A percentile compares a stretch with the other conserved stretches of the same genome.
phyloP scores from a whole-genome alignment of 352 stramenopile species.

The Phytophthora boehmeriae region DNA sequence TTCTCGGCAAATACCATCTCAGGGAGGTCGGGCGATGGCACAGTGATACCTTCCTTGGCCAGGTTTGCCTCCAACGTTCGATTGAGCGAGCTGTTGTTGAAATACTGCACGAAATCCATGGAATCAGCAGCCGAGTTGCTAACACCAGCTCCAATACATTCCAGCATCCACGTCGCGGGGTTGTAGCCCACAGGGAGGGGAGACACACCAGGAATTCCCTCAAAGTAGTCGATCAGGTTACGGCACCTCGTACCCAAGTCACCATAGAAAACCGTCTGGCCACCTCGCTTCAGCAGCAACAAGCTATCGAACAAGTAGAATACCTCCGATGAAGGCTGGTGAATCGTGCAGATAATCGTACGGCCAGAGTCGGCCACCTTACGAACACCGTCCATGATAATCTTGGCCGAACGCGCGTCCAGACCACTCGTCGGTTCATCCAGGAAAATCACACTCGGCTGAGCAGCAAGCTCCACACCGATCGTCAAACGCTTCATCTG shows the following conservation, averaged over 20 bases:
- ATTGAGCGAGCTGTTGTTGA: constrained; percentile 22
- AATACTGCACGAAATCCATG: constrained; percentile 27
- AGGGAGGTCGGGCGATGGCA: constrained; percentile 12
- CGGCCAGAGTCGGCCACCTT: constrained; percentile 78
- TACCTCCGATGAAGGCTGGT: constrained; percentile 81
- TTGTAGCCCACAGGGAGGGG: constrained; percentile 48
- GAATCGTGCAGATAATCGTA: constrained; percentile 88
- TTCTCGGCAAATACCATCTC: constrained; percentile 38
- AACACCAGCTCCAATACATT: constrained; percentile 50
- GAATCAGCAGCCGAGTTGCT: constrained; percentile 15
- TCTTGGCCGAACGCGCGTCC: constrained; percentile 80
- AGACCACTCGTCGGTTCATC: constrained; percentile 90
- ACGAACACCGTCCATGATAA: constrained; percentile 87
- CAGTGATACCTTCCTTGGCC: constrained; percentile 30
- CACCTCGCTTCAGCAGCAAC: constrained; percentile 59
- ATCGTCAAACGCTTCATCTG: constrained; percentile 43
- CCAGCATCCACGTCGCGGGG: constrained; percentile 35
- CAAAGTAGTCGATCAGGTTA: constrained; percentile 44
- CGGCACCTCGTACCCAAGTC: constrained; percentile 32
- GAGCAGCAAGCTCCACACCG: constrained; percentile 63
- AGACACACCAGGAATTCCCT: constrained; percentile 19
- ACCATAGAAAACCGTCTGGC: constrained; percentile 44
- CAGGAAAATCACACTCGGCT: constrained; percentile 84
- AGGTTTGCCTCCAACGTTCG: constrained; percentile 14
- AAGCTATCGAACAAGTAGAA: constrained; percentile 82